Base-by-base conservation (phyloP, 306 rosid genomes). In the Cyamopsis tetragonoloba region DNA sequence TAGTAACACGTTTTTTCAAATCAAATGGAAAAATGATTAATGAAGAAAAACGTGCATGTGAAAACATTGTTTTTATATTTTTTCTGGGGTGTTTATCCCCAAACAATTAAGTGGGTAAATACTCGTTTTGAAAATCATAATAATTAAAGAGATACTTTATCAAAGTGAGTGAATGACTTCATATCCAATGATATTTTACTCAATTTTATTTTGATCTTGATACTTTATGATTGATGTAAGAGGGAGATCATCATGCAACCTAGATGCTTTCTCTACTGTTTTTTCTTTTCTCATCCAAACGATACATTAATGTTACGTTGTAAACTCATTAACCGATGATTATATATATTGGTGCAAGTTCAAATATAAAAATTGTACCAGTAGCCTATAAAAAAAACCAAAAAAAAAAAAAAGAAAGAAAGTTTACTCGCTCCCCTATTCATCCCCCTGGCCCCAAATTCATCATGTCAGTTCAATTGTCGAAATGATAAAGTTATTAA, bases 91-190 rank as follows among this genome's bases (percentile, higher is more conserved):
- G 18, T 15, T 63, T n/a, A n/a, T n/a, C n/a, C n/a, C n/a, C n/a
- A 24, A 39, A 12, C 13, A 8, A 41, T 14, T 50, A 24, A 23
- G 7, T 41, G 10, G 43, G 53, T n/a, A 7, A 6, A 49, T 60
- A n/a, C n/a, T 60, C n/a, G 1, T 34, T 34, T 11, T 22, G 0
- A 28, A 28, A 44, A 64, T 46, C 20, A 28, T 42, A 34, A 15
- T n/a, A n/a, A n/a, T n/a, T 46, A 63, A 44, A 47, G 42, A 28
- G 30, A 64, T 63, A 27, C 69, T 63, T 27, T 63, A 64, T 64
- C 70, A 30, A 43, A 63, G 69, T 43, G 41, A 63, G 55, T 27
- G 55, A 63, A 11, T 43, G 10, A 30, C 37, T 17, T 44, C 30
- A 17, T 46, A 17, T 6, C 69, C 7, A 41, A 27, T 27, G 55